phyloP scores from a whole-genome alignment of 345 rosid species.

The Triadica sebifera region DNA sequence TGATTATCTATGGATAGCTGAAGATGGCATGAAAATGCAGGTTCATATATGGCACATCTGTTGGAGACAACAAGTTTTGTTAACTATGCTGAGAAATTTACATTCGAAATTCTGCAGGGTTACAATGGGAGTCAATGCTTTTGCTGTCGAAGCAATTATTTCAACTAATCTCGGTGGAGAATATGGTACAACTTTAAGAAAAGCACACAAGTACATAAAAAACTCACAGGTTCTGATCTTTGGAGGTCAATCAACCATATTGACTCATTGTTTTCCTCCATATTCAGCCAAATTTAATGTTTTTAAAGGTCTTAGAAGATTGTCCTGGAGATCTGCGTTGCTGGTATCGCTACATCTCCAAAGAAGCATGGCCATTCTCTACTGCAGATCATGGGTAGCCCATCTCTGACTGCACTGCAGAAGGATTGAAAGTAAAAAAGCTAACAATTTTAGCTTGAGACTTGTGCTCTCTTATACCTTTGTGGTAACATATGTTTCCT shows the following conservation, averaged over 20 bases:
- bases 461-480: not conserved
- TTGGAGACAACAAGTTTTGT: too few relatives aligned
- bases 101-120: conserved; percentile 39
- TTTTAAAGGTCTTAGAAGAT: not conserved
- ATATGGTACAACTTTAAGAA: conserved; percentile 52
- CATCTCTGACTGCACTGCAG: conserved; percentile 84
- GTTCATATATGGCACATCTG: conserved; percentile 22
- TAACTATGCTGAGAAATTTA: too few relatives aligned
- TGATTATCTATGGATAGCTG: conserved; percentile 91
- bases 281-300: not conserved
- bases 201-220: conserved; percentile 57
- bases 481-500: not conserved
- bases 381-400: conserved; percentile 94
- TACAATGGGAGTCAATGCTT: conserved; percentile 84
- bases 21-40: conserved; percentile 99
- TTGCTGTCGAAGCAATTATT: conserved; percentile 72
- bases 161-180: conserved; percentile 60
- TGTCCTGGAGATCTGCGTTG: not conserved
- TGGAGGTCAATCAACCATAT: not conserved
- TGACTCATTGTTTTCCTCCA: not conserved
- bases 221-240: conserved; percentile 56
- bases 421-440: conserved; percentile 69
- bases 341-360: conserved; percentile 67
- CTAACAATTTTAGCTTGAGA: not conserved
- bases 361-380: conserved; percentile 93